Base-by-base conservation (phyloP, 805 yeast genomes). In the Torulaspora indica region DNA sequence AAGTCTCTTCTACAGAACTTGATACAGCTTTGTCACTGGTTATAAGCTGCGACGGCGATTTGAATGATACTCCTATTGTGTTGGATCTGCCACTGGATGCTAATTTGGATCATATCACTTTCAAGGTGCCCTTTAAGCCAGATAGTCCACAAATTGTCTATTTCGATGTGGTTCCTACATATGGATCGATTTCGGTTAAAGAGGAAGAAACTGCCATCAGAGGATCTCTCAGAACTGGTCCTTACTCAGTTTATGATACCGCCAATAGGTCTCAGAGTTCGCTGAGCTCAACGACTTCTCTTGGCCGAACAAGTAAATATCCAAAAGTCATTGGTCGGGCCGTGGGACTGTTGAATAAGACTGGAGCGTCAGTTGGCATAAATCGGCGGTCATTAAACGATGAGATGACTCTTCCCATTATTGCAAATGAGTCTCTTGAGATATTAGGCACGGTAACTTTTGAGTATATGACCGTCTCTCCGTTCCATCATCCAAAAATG, bases 131-230 rank as follows among this genome's bases (percentile, higher is more conserved):
- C 6, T 66, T 75, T 41, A 64, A 69, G 31, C 68, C 69, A 25
- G 76, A 78, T 10, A 66, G 74, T 29, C 77, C 81, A 41, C 75
- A 82, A 10, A 62, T 76, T 3, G 63, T 91, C 29, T 77, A 79
- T 30, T 91, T 91, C 65, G 98, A 91, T 63, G 75, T 90, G 44
- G 88, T 90, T 13, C 96, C 96, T 18, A 87, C 97, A 0, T 89
- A 88, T 63, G 83, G 81, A 36, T 74, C 73, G 42, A 66, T 68
- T 13, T 30, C 43, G 8, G 42, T 29, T 23, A 24, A 25, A 8
- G 42, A 40, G 9, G 38, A 30, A 20, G 36, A 31, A 7, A 15
- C n/a, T 17, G 34, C 18, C 20, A 8, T 12, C 2, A 14, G 22
- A 15, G 34, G 20, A 31, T 12, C 18, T 27, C 17, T 25, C 22